Percentiles rank a stretch among this genome's conserved stretches.
phyloP scores from a whole-genome alignment of 2,329 filamentous ascomycete genomes.

The Microdochium nivale region DNA sequence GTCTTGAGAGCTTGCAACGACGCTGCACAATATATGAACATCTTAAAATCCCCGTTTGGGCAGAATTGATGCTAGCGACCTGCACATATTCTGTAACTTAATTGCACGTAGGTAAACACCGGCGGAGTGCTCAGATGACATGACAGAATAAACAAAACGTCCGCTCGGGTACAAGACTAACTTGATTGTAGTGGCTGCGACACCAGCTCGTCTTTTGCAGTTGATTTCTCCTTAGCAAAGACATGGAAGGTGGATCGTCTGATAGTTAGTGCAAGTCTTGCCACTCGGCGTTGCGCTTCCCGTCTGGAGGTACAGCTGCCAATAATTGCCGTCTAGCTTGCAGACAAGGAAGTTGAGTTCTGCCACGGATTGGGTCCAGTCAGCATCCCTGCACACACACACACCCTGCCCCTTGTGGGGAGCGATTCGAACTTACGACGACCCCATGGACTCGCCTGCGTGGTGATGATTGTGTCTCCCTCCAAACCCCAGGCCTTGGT shows the following conservation, averaged over 20 bases:
- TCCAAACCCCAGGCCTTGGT: slow-evolving; percentile 43
- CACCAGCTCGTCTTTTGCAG: no score
- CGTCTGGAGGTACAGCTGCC: slow-evolving; percentile 43
- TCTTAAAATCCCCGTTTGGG: no score
- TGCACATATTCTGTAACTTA: no score
- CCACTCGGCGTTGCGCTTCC: slow-evolving; percentile 39
- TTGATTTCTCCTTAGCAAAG: no score
- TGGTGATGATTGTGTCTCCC: slow-evolving; percentile 34
- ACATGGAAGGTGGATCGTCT: slow-evolving; percentile 45
- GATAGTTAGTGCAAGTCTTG: slow-evolving; percentile 42
- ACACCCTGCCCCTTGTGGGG: not conserved
- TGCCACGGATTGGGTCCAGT: slow-evolving; percentile 9
- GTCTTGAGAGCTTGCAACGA: no score
- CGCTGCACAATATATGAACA: no score
- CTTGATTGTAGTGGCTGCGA: no score
- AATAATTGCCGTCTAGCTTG: slow-evolving; percentile 31
- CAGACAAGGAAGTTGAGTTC: slow-evolving; percentile 45
- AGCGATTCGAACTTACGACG: slow-evolving; percentile 23
- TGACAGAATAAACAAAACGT: no score
- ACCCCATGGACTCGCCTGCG: slow-evolving; percentile 31
- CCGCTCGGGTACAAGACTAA: no score
- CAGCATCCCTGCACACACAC: not conserved
- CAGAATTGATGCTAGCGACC: no score
- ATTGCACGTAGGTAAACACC: no score
- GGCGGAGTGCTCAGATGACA: no score